Conservation (phyloP, 208 protist species). For the Crithidia acanthocephali region DNA sequence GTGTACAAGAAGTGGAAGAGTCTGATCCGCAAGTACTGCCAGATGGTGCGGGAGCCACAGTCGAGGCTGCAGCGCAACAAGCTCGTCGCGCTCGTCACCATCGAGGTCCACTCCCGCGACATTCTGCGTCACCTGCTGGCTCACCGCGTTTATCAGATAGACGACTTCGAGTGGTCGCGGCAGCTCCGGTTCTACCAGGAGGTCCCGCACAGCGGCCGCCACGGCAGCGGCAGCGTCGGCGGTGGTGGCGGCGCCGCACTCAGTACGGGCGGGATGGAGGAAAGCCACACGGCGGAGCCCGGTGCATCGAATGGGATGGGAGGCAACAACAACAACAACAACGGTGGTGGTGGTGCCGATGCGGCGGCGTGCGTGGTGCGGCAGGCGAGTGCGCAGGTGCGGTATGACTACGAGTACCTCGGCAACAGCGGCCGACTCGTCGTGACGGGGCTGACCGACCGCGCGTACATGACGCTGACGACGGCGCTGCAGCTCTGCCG, state of each 20-base stretch:
- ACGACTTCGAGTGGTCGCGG: constrained; percentile 97
- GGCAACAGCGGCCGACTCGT: constrained; percentile 98
- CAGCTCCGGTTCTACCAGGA: constrained; percentile 98
- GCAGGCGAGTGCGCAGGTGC: constrained; percentile 93
- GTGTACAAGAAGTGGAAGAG: constrained; percentile 95
- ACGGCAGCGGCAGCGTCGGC: not conserved
- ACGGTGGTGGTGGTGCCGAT: not conserved
- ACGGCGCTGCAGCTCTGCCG: constrained; percentile 96
- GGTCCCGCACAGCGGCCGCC: not conserved
- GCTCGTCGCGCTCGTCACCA: constrained; percentile 97
- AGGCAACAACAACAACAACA: not conserved
- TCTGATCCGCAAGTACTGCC: constrained; percentile 95
- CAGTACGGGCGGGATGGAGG: constrained; percentile 2
- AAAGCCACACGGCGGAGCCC: not conserved
- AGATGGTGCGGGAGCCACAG: constrained; percentile 95
- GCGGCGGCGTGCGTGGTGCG: constrained; percentile 82
- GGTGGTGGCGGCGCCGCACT: not conserved
- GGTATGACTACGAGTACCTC: constrained; percentile 98
- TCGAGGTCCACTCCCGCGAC: constrained; percentile 98
- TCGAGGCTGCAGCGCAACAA: constrained; percentile 95
- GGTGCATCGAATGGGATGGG: not conserved
- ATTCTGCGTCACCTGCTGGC: constrained; percentile 96
- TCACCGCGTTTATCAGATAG: constrained; percentile 69
- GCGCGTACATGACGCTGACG: constrained; percentile 98
- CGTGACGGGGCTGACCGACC: constrained; percentile 97